Base-by-base conservation (phyloP, 352 stramenopile species). In the Phytophthora sansomeana region DNA sequence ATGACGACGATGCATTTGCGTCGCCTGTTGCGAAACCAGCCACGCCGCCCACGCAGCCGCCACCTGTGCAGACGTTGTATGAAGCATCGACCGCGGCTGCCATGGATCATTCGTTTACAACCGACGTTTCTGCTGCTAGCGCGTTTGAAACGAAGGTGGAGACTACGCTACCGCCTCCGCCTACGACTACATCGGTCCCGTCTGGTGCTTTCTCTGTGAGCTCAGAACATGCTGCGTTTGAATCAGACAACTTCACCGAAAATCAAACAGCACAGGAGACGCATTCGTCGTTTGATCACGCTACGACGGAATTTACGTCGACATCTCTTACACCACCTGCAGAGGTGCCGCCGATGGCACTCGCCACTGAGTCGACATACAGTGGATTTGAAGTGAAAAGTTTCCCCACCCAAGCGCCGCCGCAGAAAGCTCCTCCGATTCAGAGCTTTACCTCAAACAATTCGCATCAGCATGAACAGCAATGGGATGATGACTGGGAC, bases 1-100 rank as follows among this genome's bases (percentile, higher is more conserved):
- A 80, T 24, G 73, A 81, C n/a, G 77, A 85, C 5, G 64, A 77
- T 29, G 60, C 53, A 3, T 51, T 74, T 43, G 59, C 53, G 6
- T 71, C 69, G 33, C 29, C 67, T 5, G 49, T 66, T 41, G 67
- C 57, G 4, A 62, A 44, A 16, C 17, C 58, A n/a, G 36, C 50
- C 32, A 39, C 38, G 24, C 17, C 54, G 16, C 21, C 24, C 32
- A 24, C 49, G 24, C 55, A 69, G 36, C 21, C 57, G 6, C 57
- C 66, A 21, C 35, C 47, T 14, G 33, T 60, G 39, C 41, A 46
- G 11, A 50, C 36, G 10, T 10, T 38, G 14, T 39, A n/a, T 46
- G n/a, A 44, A 44, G 38, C 38, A 24, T n/a, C 38, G n/a, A 24
- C 38, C 21, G 21, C 21, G 21, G 21, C 21, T 24, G 21, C 21